Percentiles rank a stretch among this genome's conserved stretches.
Evolutionary conservation across 1,284 basidiomycete genomes (phyloP).

Genomic region (Fistulina hepatica): DNA sequence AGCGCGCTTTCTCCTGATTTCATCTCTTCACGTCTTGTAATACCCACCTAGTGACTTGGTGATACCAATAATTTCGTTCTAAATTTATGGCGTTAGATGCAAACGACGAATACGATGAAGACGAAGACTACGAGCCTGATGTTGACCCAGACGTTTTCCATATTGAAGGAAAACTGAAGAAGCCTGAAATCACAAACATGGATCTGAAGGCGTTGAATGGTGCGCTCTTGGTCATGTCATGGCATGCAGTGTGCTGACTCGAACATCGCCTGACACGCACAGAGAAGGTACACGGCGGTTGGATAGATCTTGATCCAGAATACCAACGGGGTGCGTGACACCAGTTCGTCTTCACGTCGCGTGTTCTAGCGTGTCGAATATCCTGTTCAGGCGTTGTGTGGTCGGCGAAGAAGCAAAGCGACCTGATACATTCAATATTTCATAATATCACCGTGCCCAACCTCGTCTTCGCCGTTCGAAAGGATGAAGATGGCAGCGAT

Average conservation of each 20-base stretch:
- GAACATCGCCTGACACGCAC: slow-evolving; percentile 36
- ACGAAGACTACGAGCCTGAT: slow-evolving; percentile 41
- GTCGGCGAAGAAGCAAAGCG: slow-evolving; percentile 55
- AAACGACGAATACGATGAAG: slow-evolving; percentile 15
- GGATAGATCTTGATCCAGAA: slow-evolving; percentile 51
- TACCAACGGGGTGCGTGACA: slow-evolving; percentile 51
- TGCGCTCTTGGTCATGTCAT: slow-evolving; percentile 21
- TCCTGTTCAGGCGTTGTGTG: slow-evolving; percentile 55
- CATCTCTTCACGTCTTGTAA: too few relatives aligned
- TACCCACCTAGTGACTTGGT: too few relatives aligned
- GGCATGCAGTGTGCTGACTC: slow-evolving; percentile 36
- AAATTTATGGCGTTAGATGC: too few relatives aligned
- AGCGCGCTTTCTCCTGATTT: too few relatives aligned
- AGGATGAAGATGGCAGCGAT: slow-evolving; percentile 41
- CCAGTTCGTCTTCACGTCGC: background rate
- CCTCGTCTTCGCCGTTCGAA: slow-evolving; percentile 53
- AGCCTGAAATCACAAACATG: background rate
- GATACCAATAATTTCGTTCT: too few relatives aligned
- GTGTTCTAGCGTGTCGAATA: slow-evolving; percentile 1
- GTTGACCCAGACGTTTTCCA: slow-evolving; percentile 23
- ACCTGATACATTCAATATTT: slow-evolving; percentile 67
- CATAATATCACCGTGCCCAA: slow-evolving; percentile 65
- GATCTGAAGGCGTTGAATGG: background rate
- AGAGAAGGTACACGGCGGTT: slow-evolving; percentile 46
- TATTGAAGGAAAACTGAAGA: slow-evolving; percentile 1